Percentiles rank a stretch among this genome's conserved stretches.
Evolutionary conservation across 208 protist genomes (phyloP).

Genomic region (Wallacemonas sp.): DNA sequence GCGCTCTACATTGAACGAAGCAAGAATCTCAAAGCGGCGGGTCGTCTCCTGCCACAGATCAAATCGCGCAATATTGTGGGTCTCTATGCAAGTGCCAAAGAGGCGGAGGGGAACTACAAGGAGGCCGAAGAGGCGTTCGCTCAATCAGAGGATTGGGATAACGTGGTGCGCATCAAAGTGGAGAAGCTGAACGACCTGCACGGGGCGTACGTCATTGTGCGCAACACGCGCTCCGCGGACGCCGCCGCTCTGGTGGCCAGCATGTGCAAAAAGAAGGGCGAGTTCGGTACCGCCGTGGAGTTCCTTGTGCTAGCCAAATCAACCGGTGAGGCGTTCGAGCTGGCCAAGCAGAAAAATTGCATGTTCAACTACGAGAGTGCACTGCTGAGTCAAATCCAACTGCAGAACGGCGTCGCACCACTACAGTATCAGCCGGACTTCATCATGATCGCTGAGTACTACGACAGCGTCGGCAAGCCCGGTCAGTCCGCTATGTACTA

Average conservation of each 20-base stretch:
- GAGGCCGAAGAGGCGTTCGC: constrained; percentile 94
- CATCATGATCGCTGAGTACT: constrained; percentile 90
- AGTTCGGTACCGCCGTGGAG: constrained; percentile 93
- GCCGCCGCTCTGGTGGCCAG: constrained; percentile 92
- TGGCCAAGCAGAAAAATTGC: constrained; percentile 87
- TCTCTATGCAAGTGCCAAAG: constrained; percentile 90
- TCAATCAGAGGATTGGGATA: constrained; percentile 94
- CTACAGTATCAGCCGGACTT: constrained; percentile 71
- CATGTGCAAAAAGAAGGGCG: constrained; percentile 83
- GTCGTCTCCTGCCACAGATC: constrained; percentile 83
- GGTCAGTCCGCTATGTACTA: constrained; percentile 92
- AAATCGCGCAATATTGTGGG: constrained; percentile 94
- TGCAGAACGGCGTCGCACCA: constrained; percentile 86
- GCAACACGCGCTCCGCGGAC: constrained; percentile 88
- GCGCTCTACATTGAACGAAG: constrained; percentile 93
- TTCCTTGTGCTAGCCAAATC: constrained; percentile 96
- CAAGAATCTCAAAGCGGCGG: constrained; percentile 91
- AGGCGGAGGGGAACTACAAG: constrained; percentile 83
- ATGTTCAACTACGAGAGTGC: constrained; percentile 86
- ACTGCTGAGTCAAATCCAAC: constrained; percentile 70
- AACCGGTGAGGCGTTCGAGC: constrained; percentile 91
- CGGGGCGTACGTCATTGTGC: constrained; percentile 95
- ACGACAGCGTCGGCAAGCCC: constrained; percentile 81
- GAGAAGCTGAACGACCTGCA: constrained; percentile 92
- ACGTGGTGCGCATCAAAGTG: constrained; percentile 94